Conservation (phyloP, 2,329 filamentous ascomycete genomes). For the Parasarocladium wereldwijsianum region DNA sequence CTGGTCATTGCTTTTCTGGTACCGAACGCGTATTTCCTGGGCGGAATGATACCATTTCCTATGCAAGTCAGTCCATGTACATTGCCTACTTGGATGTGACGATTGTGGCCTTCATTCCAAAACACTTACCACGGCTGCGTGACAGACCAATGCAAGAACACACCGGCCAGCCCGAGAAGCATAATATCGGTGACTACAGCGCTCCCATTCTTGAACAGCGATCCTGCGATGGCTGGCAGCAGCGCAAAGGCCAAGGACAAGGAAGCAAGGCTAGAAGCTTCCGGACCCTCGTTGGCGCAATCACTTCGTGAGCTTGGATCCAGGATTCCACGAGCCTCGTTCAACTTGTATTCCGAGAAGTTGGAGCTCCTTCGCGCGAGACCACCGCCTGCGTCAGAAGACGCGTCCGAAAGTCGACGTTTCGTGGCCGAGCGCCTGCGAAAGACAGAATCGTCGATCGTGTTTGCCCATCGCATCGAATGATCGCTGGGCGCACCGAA, state of each 20-base stretch:
- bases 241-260: constrained; percentile 73
- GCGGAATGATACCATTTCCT: constrained; percentile 65
- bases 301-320: no score
- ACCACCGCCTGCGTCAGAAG: constrained; percentile 9
- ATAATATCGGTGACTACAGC: constrained; percentile 75
- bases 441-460: constrained; percentile 19
- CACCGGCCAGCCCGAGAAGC: constrained; percentile 60
- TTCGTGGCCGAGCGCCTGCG: constrained; percentile 11
- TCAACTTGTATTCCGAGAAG: constrained; percentile 61
- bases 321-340: constrained; percentile 56
- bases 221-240: constrained; percentile 69
- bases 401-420: constrained; percentile 13
- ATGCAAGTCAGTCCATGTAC: constrained; percentile 6
- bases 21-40: constrained; percentile 42
- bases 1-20: constrained; percentile 26
- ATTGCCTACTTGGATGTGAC: no score
- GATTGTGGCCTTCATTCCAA: no score
- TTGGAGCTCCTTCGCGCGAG: constrained; percentile 56
- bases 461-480: constrained; percentile 25
- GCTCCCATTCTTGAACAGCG: constrained; percentile 74
- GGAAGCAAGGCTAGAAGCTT: constrained; percentile 59
- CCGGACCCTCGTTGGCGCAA: constrained; percentile 20
- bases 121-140: constrained; percentile 65
- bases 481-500: constrained; percentile 15
- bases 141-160: constrained; percentile 88